phyloP scores from a whole-genome alignment of 768 basidiomycete species.

The Naganishia vaughanmartiniae region DNA sequence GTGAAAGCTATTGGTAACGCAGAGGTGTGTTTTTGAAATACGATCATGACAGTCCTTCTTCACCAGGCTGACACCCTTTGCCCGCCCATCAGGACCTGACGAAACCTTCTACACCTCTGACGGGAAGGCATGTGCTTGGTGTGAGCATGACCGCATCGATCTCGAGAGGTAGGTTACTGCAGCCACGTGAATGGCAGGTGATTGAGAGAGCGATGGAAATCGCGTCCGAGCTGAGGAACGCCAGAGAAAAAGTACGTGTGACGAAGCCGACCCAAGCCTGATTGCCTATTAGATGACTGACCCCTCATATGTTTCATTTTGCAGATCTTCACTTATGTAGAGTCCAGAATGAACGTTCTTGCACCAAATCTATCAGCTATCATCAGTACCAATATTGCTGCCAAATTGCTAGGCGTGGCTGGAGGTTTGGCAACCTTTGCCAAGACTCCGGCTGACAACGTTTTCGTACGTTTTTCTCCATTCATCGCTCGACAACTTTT shows the following conservation, averaged over 20 bases:
- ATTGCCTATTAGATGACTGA: neutral
- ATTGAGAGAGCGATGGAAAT: constrained; percentile 84
- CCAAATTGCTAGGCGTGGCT: constrained; percentile 94
- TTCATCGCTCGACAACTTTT: neutral
- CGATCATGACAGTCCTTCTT: constrained; percentile 11
- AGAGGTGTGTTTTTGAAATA: constrained; percentile 41
- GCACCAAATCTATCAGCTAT: constrained; percentile 98
- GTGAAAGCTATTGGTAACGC: constrained; percentile 84
- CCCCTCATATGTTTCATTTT: constrained; percentile 21
- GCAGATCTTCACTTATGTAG: constrained; percentile 98
- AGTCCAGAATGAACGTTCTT: constrained; percentile 96
- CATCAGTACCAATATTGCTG: constrained; percentile 97
- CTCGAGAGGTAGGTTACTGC: constrained; percentile 70
- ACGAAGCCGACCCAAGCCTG: neutral
- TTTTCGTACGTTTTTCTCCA: constrained; percentile 64
- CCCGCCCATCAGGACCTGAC: constrained; percentile 62
- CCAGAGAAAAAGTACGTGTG: constrained; percentile 72
- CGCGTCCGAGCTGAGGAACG: constrained; percentile 80
- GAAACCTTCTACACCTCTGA: constrained; percentile 75
- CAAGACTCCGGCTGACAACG: constrained; percentile 93
- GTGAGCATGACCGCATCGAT: constrained; percentile 94
- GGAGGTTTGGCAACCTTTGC: constrained; percentile 85
- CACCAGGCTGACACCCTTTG: neutral
- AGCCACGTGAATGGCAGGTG: constrained; percentile 70
- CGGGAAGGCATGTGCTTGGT: constrained; percentile 85